Base-by-base conservation (phyloP, 2,329 filamentous ascomycete genomes). In the Celoporthe dispersa region DNA sequence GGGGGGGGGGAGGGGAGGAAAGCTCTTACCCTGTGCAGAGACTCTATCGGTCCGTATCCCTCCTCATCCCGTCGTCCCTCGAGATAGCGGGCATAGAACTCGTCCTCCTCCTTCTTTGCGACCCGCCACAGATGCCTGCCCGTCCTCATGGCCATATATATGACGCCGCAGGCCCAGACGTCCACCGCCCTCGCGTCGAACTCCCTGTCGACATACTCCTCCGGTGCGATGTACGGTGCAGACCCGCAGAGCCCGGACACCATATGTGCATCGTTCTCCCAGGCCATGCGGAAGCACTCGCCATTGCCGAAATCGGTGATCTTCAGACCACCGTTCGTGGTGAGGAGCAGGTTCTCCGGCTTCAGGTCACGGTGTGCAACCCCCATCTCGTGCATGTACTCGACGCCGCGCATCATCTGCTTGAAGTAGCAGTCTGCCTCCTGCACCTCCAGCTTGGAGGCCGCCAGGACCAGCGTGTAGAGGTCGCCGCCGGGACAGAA, bases 111-210 rank as follows among this genome's bases (percentile, higher is more conserved):
- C 81, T 94, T 97, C 81, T 95, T 95, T 8, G 96, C 96, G n/a
- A 98, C 90, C 68, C 94, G 92, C 96, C 96, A 99, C 11, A 99
- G 85, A 80, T 99, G 96, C 67, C 96, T 88, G 7, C 96, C 96
- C 1, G 95, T 98, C 70, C 96, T 88, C 96, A 99, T 99, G 19
- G 96, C 96, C 96, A 99, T 99, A 83, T 99, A 99, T 71, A 99
- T 99, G 66, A 99, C 96, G 78, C 96, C 96, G 71, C 94, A 97
- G 33, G 96, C 96, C 96, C 96, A 99, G 19, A 98, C 92, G 77
- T 99, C 96, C 64, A 99, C 95, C n/a, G 96, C 95, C 70, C 96
- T 89, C 39, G 96, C 96, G 78, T 99, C 96, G 74, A 99, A 99
- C 79, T 99, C 96, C 79, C 91, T 94, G 78, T 97, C 94, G 1